A percentile compares a stretch with the other conserved stretches of the same genome.
Conservation (phyloP, 768 basidiomycete genomes). For the Tremella fuciformis region DNA sequence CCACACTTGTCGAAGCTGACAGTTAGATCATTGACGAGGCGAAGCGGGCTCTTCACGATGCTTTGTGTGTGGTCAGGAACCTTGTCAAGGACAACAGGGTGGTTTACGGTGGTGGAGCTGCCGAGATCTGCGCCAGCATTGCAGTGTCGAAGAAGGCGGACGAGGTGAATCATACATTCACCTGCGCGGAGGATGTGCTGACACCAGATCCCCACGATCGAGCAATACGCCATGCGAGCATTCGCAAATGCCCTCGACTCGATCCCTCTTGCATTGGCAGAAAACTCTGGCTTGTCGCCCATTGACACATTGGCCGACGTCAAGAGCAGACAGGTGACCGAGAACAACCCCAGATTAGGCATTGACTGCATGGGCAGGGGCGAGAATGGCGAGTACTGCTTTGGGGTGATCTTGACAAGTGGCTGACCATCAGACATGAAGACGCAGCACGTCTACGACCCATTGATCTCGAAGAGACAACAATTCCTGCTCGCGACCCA, state of each 20-base stretch:
- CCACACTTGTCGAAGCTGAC: not conserved
- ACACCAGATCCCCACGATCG: slow-evolving; percentile 82
- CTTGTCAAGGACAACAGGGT: slow-evolving; percentile 92
- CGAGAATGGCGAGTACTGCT: slow-evolving; percentile 67
- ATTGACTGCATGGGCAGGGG: slow-evolving; percentile 87
- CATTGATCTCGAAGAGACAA: slow-evolving; percentile 93
- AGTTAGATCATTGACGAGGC: slow-evolving; percentile 95
- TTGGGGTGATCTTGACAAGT: not conserved
- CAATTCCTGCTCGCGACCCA: slow-evolving; percentile 91
- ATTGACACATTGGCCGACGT: slow-evolving; percentile 96
- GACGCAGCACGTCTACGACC: slow-evolving; percentile 93
- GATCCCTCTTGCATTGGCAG: slow-evolving; percentile 92
- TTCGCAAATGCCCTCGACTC: slow-evolving; percentile 92
- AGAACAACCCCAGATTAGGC: slow-evolving; percentile 78
- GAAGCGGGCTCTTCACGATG: slow-evolving; percentile 95
- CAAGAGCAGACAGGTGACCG: slow-evolving; percentile 83
- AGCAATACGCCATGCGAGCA: slow-evolving; percentile 99
- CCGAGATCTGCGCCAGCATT: slow-evolving; percentile 91
- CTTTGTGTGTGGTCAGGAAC: slow-evolving; percentile 94
- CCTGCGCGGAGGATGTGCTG: slow-evolving; percentile 1
- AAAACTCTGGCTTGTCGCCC: slow-evolving; percentile 93
- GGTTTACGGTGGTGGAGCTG: slow-evolving; percentile 96
- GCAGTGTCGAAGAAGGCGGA: slow-evolving; percentile 94
- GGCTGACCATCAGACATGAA: slow-evolving; percentile 76
- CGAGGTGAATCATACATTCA: slow-evolving; percentile 58